Evolutionary conservation across 805 yeast species (phyloP), one percentile per base, ranked within the genome.

Genomic region (Ogataea kodamae): DNA sequence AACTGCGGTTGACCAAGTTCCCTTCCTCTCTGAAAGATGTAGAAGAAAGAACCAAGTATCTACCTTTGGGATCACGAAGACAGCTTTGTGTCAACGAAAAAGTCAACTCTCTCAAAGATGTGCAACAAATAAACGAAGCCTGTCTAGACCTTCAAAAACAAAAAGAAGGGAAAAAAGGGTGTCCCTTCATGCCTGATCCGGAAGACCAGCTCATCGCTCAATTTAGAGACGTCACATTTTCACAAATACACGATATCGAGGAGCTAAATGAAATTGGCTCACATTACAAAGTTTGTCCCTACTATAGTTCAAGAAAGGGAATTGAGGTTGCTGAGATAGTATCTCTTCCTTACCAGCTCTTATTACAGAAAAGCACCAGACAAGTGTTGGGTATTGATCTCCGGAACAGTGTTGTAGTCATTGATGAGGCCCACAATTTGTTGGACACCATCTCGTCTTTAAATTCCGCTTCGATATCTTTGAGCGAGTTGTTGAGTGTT

Each of bases 401-500:
- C 7, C 68, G 70, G 33, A 72, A 76, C 36, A 68, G 89, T 1
- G 70, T 89, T 2, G 76, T 90, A 1, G 72, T 90, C 5, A 78
- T 89, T 17, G 97, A 89, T 55, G 97, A 89, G 54, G 97, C 97
- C 0, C 97, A 89, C 53, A 89, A 89, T 53, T 61, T 89, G 25
- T 53, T 87, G 18, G 96, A 88, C 46, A 78, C 89, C 0, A 74
- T 89, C 3, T 72, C 80, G 1, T 61, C 81, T 2, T 62, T 90
- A 42, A 72, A 81, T 49, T 85, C 96, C 0, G 68, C 77, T 2
- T 57, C 70, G 3, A 62, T 89, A 1, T 62, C 81, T 0, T 46
- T 65, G 1, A 31, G 45, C 0, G 86, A 82, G 19, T 61, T 86
- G 7, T 25, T 45, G 2, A 26, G 40, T 0, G 69, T 81, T 4